Evolutionary conservation across 2,329 filamentous ascomycete species (phyloP), one percentile per base, ranked within the genome.

Genomic region (Rutstroemia sp.): DNA sequence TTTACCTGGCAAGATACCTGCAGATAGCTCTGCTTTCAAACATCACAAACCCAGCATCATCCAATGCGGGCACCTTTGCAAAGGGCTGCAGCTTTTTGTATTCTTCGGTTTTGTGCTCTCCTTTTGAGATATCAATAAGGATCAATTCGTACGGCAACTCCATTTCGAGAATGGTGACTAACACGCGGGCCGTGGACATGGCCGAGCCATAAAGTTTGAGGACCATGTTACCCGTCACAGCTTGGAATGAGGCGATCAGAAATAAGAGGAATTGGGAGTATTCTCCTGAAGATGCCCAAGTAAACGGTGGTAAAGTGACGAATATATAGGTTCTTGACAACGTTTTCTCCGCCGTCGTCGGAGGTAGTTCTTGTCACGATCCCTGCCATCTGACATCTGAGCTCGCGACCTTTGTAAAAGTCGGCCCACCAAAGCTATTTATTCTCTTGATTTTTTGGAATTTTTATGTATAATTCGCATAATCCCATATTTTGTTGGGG

Each of bases 11-110:
- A 34, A 65, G 58, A 44, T 66, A 66, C 46, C 60, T 63, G 46
- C 56, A 60, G 50, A 71, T 71, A 9, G 69, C 69, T 57, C 69
- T 61, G 56, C 66, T 69, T 60, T 70, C 68, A 51, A 57, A 64
- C 4, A 71, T 38, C 27, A 66, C 47, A 23, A 64, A 66, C 3
- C 67, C 69, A 48, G 67, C 65, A 49, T 71, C 70, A 6, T 69
- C 64, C 2, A 71, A 54, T 19, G 65, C 65, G 10, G 70, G 70
- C 0, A 71, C 63, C 56, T 69, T 70, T 1, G 69, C 70, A 48
- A 72, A 71, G 0, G 69, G 70, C n/a, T 71, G 67, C 17, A 67
- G 57, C 14, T 64, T 59, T 4, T 66, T 39, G 51, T 66, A 67
- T 0, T 58, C 54, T 12, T 58, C 49, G 2, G 48, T 23, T 53